phyloP scores from a whole-genome alignment of 108 stramenopile genomes.

The Schizochytrium sp. region DNA sequence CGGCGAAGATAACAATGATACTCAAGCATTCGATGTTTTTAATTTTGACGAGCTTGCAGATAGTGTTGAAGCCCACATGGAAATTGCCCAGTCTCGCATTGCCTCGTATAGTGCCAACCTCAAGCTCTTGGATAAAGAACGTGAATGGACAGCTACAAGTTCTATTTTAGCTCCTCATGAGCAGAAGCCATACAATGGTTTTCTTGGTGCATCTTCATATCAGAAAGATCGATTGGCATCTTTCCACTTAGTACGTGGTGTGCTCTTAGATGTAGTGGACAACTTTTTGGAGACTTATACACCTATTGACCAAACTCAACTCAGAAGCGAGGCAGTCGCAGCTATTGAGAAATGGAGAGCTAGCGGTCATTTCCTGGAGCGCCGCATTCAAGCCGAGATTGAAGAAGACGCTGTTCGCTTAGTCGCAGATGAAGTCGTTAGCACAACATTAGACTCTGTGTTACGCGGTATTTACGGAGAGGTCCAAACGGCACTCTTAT shows the following conservation, averaged over 20 bases:
- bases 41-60: background rate
- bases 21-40: background rate
- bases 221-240: background rate
- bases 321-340: background rate
- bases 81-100: background rate
- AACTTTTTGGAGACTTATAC: background rate
- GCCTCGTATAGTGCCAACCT: background rate
- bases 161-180: background rate
- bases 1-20: too few relatives aligned
- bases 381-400: background rate
- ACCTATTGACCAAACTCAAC: background rate
- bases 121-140: background rate
- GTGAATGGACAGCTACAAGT: background rate
- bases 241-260: background rate
- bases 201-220: background rate
- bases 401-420: background rate
- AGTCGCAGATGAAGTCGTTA: background rate
- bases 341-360: conserved; percentile 43
- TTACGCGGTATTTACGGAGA: conserved; percentile 42
- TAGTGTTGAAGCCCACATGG: background rate
- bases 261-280: conserved; percentile 4
- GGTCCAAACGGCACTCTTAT: background rate
- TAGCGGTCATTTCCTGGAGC: background rate
- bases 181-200: background rate
- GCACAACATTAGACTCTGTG: background rate